Percentiles rank a stretch among this genome's conserved stretches.
phyloP scores from a whole-genome alignment of 192 early-diverging fungal genomes.

The Coemansia sp. region DNA sequence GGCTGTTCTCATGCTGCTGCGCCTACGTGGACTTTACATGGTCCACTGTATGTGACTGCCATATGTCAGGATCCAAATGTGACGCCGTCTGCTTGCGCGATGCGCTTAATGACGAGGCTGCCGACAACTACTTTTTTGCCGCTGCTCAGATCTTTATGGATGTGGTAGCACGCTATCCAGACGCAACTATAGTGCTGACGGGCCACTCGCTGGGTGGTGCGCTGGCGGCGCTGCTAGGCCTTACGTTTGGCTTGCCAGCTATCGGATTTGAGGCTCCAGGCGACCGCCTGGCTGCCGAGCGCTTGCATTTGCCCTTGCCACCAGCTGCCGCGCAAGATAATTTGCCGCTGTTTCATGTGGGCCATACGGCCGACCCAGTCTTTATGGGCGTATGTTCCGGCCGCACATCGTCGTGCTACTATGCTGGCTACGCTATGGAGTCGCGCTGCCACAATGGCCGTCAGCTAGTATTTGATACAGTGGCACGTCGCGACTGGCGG shows the following conservation, averaged over 20 bases:
- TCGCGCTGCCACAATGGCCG: constrained; percentile 82
- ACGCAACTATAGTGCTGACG: constrained; percentile 70
- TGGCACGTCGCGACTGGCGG: constrained; percentile 62
- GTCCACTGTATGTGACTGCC: constrained; percentile 84
- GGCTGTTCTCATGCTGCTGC: constrained; percentile 96
- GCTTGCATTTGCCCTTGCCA: constrained; percentile 75
- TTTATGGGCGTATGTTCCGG: constrained; percentile 83
- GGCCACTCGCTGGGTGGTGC: constrained; percentile 88
- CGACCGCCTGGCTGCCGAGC: constrained; percentile 69
- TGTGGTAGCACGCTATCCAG: constrained; percentile 64
- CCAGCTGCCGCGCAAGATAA: constrained; percentile 54
- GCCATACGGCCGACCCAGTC: constrained; percentile 88
- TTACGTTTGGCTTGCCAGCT: constrained; percentile 80
- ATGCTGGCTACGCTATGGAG: constrained; percentile 73
- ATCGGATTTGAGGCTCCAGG: constrained; percentile 84
- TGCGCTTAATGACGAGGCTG: constrained; percentile 58
- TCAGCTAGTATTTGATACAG: constrained; percentile 66
- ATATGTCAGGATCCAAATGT: constrained; percentile 58
- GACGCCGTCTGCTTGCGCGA: constrained; percentile 61
- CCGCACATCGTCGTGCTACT: constrained; percentile 62
- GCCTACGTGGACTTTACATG: constrained; percentile 77
- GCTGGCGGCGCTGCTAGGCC: constrained; percentile 68
- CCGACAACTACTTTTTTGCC: constrained; percentile 51
- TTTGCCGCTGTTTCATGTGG: constrained; percentile 87
- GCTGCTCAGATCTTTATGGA: constrained; percentile 66